Percentiles rank a stretch among this genome's conserved stretches.
These are phyloP conservation scores for Berkeleyomyces rouxiae DNA, from an alignment of 2,329 filamentous ascomycete species.

Conservation along the genomic window DNA sequence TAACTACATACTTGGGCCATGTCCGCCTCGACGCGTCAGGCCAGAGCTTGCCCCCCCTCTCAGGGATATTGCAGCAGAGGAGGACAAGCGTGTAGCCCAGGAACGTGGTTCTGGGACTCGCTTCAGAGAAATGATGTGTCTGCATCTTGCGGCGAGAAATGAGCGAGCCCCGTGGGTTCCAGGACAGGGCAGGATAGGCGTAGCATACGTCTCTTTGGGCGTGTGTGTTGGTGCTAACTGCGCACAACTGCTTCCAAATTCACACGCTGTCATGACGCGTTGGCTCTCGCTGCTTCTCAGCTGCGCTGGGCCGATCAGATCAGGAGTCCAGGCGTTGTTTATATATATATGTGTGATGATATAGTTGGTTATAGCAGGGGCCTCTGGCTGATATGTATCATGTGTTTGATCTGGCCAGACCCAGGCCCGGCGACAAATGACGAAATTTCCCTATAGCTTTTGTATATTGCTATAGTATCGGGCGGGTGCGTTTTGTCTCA, in stretches of 20 bases:
- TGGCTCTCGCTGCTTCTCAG: background rate
- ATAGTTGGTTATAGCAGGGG: background rate
- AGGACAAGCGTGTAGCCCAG: background rate
- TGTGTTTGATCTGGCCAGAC: background rate
- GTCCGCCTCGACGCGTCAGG: background rate
- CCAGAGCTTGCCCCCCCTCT: background rate
- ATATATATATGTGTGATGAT: too few relatives aligned
- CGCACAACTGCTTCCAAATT: background rate
- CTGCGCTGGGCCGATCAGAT: background rate
- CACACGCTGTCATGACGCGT: background rate
- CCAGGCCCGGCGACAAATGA: background rate
- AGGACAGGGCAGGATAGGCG: too few relatives aligned
- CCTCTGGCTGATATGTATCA: background rate
- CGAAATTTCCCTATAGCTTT: background rate
- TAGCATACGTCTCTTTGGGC: too few relatives aligned
- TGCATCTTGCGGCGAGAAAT: background rate
- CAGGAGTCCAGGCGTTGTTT: background rate
- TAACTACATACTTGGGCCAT: too few relatives aligned
- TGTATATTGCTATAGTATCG: background rate
- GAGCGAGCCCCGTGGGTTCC: too few relatives aligned
- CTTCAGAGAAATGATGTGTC: background rate
- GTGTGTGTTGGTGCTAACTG: too few relatives aligned
- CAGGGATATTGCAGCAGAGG: background rate
- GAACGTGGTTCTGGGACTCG: background rate
- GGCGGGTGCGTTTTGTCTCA: background rate